Percentiles rank a stretch among this genome's conserved stretches.
These are phyloP conservation scores for Pseudogymnoascus verrucosus DNA, from an alignment of 2,329 filamentous ascomycete genomes.

Conservation along the genomic window DNA sequence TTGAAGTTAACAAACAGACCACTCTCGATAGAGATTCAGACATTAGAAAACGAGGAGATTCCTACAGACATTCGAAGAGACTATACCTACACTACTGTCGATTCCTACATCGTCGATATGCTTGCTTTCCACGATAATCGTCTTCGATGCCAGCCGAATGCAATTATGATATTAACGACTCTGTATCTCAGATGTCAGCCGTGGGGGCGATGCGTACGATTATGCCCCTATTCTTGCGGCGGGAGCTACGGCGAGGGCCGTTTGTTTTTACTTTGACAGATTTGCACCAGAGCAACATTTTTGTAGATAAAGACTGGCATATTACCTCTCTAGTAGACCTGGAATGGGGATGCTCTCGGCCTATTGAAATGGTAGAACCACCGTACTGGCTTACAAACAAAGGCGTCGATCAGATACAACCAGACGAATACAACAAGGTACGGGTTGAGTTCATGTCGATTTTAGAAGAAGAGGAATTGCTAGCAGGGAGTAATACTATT, in stretches of 20 bases:
- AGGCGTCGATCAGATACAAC: constrained; percentile 13
- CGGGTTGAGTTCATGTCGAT: constrained; percentile 18
- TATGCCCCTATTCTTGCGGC: constrained; percentile 19
- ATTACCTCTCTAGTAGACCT: constrained; percentile 27
- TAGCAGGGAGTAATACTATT: constrained; percentile 16
- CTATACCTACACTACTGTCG: too few species aligned
- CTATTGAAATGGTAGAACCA: constrained; percentile 25
- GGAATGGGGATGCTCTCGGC: constrained; percentile 28
- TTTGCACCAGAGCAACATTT: constrained; percentile 33
- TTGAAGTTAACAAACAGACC: too few species aligned
- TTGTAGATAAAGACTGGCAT: constrained; percentile 31
- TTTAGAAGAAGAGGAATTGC: constrained; percentile 18
- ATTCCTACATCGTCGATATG: too few species aligned
- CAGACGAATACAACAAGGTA: constrained; percentile 13
- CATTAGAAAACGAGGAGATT: too few species aligned
- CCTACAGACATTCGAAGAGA: too few species aligned
- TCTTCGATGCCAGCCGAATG: constrained; percentile 17
- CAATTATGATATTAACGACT: constrained; percentile 25
- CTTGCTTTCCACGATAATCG: too few species aligned
- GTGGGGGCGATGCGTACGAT: constrained; percentile 25
- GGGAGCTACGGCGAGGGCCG: constrained; percentile 24
- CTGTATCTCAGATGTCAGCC: constrained; percentile 25
- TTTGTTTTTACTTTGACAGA: constrained; percentile 32
- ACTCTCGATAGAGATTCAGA: too few species aligned
- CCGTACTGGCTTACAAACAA: constrained; percentile 27